Base-by-base conservation (phyloP, 805 yeast species). In the Candida hungchunana region DNA sequence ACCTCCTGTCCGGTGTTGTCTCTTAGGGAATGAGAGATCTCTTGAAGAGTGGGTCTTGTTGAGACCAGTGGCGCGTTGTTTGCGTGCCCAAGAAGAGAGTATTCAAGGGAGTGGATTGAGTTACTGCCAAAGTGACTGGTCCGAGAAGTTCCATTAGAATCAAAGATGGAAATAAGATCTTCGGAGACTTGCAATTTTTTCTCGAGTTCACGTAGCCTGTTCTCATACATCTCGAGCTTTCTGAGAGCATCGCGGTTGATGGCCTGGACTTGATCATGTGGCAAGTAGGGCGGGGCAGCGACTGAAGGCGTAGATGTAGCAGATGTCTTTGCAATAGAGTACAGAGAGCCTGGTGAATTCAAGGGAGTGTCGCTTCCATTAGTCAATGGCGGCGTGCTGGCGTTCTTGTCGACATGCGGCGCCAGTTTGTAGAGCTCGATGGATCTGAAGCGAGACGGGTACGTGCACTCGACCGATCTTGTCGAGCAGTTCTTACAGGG, bases 381-480 rank as follows among this genome's bases (percentile, higher is more conserved):
- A 13, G 10, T 18, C 18, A 5, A 10, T 9, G n/a, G 7, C 18
- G 11, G 7, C 17, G 27, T 25, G 13, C 17, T 25, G 27, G 13
- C 15, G 27, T 10, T 10, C 18, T 25, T n/a, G 27, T 25, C 27
- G 18, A 18, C 18, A 28, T 34, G 17, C 25, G 25, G 19, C 9
- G 32, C 26, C 9, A 44, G 28, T 32, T 40, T 42, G 31, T 34
- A 32, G 2, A 52, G 29, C 5, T 49, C 50, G 2, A 51, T 41
- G 4, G 57, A 49, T 24, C 57, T 32, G 36, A 53, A 53, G 27
- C 44, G 48, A 6, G 43, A 22, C 2, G 57, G 57, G 31, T 43
- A 53, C 2, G 43, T 22, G 19, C 57, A 53, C 4, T 12, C 8
- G 6, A 49, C 34, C 0, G 34, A 31, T 28, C 43, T 37, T 6